Evolutionary conservation across 169 alveolate species (phyloP).

Genomic region (Cardiosporidium cionae): DNA sequence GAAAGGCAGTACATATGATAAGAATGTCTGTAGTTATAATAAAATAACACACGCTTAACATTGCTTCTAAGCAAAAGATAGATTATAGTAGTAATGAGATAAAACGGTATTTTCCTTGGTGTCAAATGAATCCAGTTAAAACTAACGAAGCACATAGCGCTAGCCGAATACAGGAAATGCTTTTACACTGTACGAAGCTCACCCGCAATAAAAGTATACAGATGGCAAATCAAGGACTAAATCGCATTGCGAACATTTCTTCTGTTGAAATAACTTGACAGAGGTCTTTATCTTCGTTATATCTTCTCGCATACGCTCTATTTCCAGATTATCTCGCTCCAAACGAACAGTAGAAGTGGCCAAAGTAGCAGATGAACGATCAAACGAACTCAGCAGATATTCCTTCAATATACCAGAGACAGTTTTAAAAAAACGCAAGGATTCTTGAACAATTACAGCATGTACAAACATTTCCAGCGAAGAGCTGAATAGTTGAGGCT

Average conservation of each 20-base stretch:
- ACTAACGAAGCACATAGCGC: too few relatives aligned
- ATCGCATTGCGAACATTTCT: slow-evolving; percentile 22
- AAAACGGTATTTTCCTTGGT: too few relatives aligned
- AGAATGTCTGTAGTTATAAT: slow-evolving; percentile 15
- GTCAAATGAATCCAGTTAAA: too few relatives aligned
- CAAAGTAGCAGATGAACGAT: not conserved
- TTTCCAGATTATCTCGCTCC: not conserved
- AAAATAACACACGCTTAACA: not conserved
- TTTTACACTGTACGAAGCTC: too few relatives aligned
- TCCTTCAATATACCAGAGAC: too few relatives aligned
- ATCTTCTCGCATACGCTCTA: not conserved
- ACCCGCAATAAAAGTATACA: slow-evolving; percentile 28
- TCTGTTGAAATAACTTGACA: slow-evolving; percentile 6
- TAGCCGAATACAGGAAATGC: too few relatives aligned
- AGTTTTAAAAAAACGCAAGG: too few relatives aligned
- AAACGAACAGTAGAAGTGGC: not conserved
- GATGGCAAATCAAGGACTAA: slow-evolving; percentile 28
- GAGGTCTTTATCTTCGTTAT: not conserved
- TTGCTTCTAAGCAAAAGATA: not conserved
- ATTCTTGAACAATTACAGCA: too few relatives aligned
- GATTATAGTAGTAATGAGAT: too few relatives aligned
- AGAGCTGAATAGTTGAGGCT: too few relatives aligned
- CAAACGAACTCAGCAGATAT: not conserved
- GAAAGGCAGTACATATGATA: slow-evolving; percentile 24
- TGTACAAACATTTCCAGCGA: too few relatives aligned